Evolutionary conservation across 805 yeast genomes (phyloP).

Genomic region (Jamesozyma hellenica): DNA sequence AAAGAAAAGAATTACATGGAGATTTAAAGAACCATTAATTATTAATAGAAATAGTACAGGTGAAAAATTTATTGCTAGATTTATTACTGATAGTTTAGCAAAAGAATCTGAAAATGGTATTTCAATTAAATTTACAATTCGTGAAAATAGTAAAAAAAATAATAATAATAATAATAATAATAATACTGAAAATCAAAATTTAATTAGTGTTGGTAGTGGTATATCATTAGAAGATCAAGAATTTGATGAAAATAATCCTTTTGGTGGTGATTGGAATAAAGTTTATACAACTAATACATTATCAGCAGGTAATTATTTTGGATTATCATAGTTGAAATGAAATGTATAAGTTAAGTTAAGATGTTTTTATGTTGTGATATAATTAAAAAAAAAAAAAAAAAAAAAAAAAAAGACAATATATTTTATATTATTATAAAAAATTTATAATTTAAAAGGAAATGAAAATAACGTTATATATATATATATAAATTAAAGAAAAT

Average conservation of each 20-base stretch:
- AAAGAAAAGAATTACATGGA: slow-evolving; percentile 80
- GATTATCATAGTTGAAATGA: slow-evolving; percentile 17
- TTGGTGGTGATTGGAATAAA: slow-evolving; percentile 30
- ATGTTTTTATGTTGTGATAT: background rate
- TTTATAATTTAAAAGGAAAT: too few relatives aligned
- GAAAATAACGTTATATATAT: too few relatives aligned
- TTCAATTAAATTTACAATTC: slow-evolving; percentile 51
- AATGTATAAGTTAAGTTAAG: background rate
- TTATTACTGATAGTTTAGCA: slow-evolving; percentile 63
- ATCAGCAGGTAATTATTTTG: slow-evolving; percentile 32
- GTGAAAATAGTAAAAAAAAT: slow-evolving; percentile 13
- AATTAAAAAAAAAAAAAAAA: slow-evolving; percentile 5
- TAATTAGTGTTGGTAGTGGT: slow-evolving; percentile 38
- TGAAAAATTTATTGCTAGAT: slow-evolving; percentile 74
- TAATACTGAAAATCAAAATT: too few relatives aligned
- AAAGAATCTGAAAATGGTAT: slow-evolving; percentile 69
- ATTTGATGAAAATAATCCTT: slow-evolving; percentile 32
- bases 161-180: slow-evolving; percentile 18
- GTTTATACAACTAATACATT: slow-evolving; percentile 29
- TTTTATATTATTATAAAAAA: too few relatives aligned
- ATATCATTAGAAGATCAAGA: slow-evolving; percentile 33
- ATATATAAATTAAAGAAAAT: background rate
- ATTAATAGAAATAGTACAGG: slow-evolving; percentile 34
- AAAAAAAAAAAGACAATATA: too few relatives aligned
- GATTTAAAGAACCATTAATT: slow-evolving; percentile 38